Evolutionary conservation across 2,329 filamentous ascomycete species (phyloP), one percentile per base, ranked within the genome.

Genomic region (Aspergillus amoenus): DNA sequence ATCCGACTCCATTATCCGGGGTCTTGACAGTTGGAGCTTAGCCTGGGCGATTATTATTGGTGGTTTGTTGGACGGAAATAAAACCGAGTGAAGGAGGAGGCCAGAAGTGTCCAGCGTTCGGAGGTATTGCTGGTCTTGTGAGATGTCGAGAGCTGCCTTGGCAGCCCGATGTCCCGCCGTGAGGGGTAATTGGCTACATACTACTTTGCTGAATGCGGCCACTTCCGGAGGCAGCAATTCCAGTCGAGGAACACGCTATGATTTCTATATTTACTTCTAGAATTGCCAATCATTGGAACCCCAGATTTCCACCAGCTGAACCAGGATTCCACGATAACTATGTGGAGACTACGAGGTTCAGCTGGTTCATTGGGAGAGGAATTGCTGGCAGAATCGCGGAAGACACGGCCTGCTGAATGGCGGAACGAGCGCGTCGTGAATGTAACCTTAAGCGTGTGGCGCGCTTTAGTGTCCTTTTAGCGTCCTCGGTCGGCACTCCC

Each of bases 1-100:
- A 21, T 57, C 55, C 15, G 27, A 18, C 13, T 50, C 50, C 55
- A 57, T 57, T 22, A 21, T 15, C 5, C 67, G 44, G 27, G n/a
- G 21, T 15, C n/a, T 7, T 34, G 44, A 34, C 44, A n/a, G 27
- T 34, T 21, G 22, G n/a, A 21, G 6, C n/a, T 13, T 21, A 30
- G 27, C 27, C 27, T 34, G 12, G n/a, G 27, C n/a, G 44, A 40
- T 32, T 52, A 34, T 45, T 17, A 52, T 43, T 52, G 42, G 50
- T 30, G 27, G 37, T 37, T 18, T 32, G 39, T 15, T 22, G 21
- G 11, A 30, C 41, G 42, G 51, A 17, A 40, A n/a, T 46, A 27
- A 32, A 34, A 27, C 34, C 30, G 50, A 39, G 24, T 45, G 30
- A 42, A 44, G 32, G 11, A 30, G 21, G 13, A 21, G 18, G 44